A percentile compares a stretch with the other conserved stretches of the same genome.
Conservation (phyloP, 2,329 filamentous ascomycete genomes). For the Ceratocystis diversiconidia region DNA sequence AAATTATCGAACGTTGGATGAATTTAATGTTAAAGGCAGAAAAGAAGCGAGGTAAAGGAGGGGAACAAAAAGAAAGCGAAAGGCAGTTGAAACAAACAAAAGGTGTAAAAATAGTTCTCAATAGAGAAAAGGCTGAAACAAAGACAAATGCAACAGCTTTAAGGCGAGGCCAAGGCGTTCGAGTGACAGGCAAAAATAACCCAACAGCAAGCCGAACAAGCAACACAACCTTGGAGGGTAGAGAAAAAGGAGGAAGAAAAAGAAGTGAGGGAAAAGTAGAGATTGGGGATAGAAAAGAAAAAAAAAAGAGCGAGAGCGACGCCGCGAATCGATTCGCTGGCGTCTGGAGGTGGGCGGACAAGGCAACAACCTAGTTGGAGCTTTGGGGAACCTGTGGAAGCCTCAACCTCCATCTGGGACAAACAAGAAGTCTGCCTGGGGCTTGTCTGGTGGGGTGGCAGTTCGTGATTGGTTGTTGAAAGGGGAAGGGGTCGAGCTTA, state of each 20-base stretch:
- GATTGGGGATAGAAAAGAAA: background rate
- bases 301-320: background rate
- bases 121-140: slow-evolving; percentile 4
- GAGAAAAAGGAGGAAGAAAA: background rate
- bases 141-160: background rate
- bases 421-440: background rate
- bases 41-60: background rate
- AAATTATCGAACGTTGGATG: background rate
- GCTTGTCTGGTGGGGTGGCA: background rate
- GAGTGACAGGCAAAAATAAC: background rate
- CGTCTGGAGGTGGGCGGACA: background rate
- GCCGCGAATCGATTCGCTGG: background rate
- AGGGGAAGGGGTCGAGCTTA: background rate
- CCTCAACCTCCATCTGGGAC: background rate
- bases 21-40: background rate
- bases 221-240: background rate
- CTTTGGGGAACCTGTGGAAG: background rate
- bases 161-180: background rate
- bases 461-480: background rate
- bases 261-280: background rate
- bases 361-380: background rate
- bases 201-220: background rate
- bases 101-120: slow-evolving; percentile 6
- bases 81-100: background rate
- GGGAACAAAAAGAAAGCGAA: background rate